A percentile compares a stretch with the other conserved stretches of the same genome.
Evolutionary conservation across 331 rosid species (phyloP).

Genomic region (Quercus phellos): DNA sequence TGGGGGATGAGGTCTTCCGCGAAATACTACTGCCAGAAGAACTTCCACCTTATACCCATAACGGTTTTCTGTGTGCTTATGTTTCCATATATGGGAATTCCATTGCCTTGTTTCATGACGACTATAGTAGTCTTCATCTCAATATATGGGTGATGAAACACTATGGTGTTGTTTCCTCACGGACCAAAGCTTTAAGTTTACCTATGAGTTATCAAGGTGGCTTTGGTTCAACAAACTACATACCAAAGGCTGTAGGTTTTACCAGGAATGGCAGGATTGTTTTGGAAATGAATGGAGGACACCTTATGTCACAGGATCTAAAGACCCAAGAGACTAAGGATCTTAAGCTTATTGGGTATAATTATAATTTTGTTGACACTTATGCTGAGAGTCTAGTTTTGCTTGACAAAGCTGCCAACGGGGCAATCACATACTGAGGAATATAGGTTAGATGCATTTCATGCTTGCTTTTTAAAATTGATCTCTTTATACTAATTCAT

Average conservation of each 20-base stretch:
- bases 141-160: constrained; percentile 31
- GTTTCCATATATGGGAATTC: constrained; percentile 12
- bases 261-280: neutral
- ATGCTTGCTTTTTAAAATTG: too few species aligned
- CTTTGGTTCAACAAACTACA: too few species aligned
- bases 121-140: neutral
- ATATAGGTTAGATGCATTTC: too few species aligned
- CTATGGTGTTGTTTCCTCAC: constrained; percentile 19
- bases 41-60: neutral
- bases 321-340: neutral
- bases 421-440: neutral
- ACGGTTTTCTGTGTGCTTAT: neutral
- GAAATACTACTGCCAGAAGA: constrained; percentile 22
- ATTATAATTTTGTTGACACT: neutral
- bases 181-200: constrained; percentile 17
- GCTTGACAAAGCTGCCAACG: neutral
- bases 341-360: neutral
- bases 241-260: neutral
- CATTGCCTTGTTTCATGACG: constrained; percentile 7
- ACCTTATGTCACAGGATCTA: neutral
- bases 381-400: neutral
- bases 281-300: neutral
- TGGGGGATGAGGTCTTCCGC: constrained; percentile 20
- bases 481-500: too few species aligned
- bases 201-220: too few species aligned